phyloP scores from a whole-genome alignment of 176 grass and related monocot genomes.

The Carex littledalei region DNA sequence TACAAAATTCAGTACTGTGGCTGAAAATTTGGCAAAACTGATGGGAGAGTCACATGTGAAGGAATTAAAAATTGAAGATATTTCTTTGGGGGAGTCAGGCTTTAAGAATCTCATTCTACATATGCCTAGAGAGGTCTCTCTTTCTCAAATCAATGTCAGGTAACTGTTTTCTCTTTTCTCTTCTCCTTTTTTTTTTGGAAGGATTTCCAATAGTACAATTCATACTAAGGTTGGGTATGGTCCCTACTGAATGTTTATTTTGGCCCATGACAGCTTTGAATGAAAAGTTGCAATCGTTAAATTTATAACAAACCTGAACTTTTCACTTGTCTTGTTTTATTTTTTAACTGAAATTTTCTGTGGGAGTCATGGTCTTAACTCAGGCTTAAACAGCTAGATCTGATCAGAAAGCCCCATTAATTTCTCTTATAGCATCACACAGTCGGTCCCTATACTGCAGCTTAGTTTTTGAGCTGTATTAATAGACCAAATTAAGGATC shows the following conservation, averaged over 20 bases:
- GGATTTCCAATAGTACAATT: not conserved
- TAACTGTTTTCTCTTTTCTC: not conserved
- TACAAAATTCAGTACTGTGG: slow-evolving; percentile 28
- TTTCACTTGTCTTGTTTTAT: not conserved
- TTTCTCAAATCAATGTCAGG: slow-evolving; percentile 42
- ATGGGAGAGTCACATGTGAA: slow-evolving; percentile 25
- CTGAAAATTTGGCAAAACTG: slow-evolving; percentile 39
- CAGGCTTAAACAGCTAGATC: not conserved
- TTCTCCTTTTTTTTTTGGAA: not conserved
- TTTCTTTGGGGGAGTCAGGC: slow-evolving; percentile 32
- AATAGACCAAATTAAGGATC: not conserved
- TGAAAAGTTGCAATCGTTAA: not conserved
- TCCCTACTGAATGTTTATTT: not conserved
- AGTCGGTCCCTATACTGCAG: not conserved
- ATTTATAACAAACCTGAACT: not conserved
- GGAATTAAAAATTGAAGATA: slow-evolving; percentile 43
- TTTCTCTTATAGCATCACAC: not conserved
- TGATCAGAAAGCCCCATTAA: not conserved
- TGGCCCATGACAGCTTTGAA: not conserved
- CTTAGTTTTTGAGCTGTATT: not conserved
- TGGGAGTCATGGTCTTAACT: not conserved
- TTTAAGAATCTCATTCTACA: slow-evolving; percentile 33
- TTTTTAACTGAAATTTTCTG: not conserved
- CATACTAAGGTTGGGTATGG: not conserved
- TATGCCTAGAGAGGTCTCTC: slow-evolving; percentile 25